phyloP scores from a whole-genome alignment of 495 filamentous ascomycete genomes.

The Xylaria grammica region DNA sequence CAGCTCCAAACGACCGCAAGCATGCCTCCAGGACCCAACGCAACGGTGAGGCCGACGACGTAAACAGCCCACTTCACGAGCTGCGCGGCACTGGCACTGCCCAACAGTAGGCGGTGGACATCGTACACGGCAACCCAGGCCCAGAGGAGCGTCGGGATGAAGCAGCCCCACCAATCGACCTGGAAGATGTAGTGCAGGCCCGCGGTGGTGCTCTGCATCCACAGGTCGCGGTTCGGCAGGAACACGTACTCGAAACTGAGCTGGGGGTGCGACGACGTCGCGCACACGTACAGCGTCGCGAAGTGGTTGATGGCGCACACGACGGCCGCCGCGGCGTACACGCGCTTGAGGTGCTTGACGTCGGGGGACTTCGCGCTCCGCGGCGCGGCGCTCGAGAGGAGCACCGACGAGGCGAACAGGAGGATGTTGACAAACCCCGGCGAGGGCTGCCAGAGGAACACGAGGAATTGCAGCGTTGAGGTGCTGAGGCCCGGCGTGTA shows the following conservation, averaged over 20 bases:
- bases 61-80: conserved; percentile 24
- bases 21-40: conserved; percentile 38
- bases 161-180: conserved; percentile 33
- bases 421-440: conserved; percentile 38
- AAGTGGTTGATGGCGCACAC: conserved; percentile 27
- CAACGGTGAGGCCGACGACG: conserved; percentile 16
- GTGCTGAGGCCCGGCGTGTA: conserved; percentile 29
- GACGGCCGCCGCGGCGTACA: conserved; percentile 28
- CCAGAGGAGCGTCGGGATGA: conserved; percentile 32
- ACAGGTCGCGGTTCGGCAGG: conserved; percentile 23
- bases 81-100: not conserved
- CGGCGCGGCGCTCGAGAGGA: conserved; percentile 13
- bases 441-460: conserved; percentile 44
- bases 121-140: conserved; percentile 31
- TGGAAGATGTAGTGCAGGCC: conserved; percentile 40
- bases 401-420: conserved; percentile 21
- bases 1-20: conserved; percentile 38
- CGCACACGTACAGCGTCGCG: conserved; percentile 24
- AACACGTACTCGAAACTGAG: conserved; percentile 33
- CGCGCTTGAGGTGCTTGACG: conserved; percentile 33
- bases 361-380: conserved; percentile 17
- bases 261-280: conserved; percentile 29
- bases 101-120: conserved; percentile 27
- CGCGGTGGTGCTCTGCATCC: conserved; percentile 28
- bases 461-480: conserved; percentile 36